Conservation (phyloP, 176 grass and related monocot genomes). For the Musa itinerans region DNA sequence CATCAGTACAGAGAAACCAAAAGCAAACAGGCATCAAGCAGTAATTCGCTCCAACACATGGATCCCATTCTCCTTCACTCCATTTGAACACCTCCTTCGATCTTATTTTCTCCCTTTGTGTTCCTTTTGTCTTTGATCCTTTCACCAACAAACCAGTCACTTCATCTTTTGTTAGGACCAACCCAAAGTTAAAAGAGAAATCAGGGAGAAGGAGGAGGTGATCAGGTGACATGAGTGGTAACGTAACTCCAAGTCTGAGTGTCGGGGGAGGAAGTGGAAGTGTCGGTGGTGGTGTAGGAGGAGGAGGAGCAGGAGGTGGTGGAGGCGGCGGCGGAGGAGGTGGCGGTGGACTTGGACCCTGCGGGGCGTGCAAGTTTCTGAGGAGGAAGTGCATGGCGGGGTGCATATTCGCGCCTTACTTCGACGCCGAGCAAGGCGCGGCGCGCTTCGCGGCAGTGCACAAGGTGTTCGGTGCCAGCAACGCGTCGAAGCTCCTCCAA, state of each 20-base stretch:
- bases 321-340: neutral
- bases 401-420: slow-evolving; percentile 97
- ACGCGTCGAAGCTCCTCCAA: slow-evolving; percentile 90
- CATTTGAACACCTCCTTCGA: slow-evolving; percentile 1
- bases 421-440: slow-evolving; percentile 94
- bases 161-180: too few species aligned
- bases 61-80: too few species aligned
- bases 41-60: slow-evolving; percentile 32
- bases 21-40: slow-evolving; percentile 35
- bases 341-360: slow-evolving; percentile 1
- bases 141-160: neutral
- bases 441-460: slow-evolving; percentile 95
- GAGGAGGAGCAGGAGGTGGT: neutral
- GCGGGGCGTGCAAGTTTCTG: slow-evolving; percentile 94
- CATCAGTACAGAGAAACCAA: slow-evolving; percentile 80
- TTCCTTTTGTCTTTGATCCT: slow-evolving; percentile 7
- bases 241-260: neutral
- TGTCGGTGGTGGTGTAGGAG: too few species aligned
- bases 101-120: neutral
- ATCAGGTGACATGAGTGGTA: neutral
- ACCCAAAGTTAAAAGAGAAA: neutral
- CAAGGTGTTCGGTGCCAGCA: slow-evolving; percentile 98
- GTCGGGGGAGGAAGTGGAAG: neutral
- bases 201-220: neutral
- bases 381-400: slow-evolving; percentile 87